These are phyloP conservation scores for Dictyostelium firmibasis DNA, from an alignment of 78 protist genomes.

Conservation along the genomic window DNA sequence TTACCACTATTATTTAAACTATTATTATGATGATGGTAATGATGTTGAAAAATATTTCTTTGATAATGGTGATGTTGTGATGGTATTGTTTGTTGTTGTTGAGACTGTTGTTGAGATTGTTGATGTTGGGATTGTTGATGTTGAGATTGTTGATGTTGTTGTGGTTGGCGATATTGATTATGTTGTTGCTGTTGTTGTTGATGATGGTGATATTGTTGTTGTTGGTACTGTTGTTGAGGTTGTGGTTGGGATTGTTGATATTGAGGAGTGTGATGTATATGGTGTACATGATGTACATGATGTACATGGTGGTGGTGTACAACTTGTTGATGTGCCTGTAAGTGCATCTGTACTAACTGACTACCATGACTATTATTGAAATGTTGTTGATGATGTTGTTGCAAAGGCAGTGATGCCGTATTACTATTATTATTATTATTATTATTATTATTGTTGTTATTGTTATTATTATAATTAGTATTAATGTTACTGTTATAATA, in stretches of 20 bases:
- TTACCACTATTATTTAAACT: slow-evolving; percentile 7
- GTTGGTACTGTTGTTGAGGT: background rate
- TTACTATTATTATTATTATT: background rate
- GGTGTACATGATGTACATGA: background rate
- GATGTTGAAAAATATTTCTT: background rate
- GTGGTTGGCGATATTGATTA: background rate
- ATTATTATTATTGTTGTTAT: background rate
- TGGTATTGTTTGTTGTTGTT: background rate
- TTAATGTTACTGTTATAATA: too few relatives aligned
- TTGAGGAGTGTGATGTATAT: background rate
- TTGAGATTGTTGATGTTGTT: background rate
- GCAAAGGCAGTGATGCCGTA: background rate
- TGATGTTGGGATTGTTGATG: slow-evolving; percentile 13
- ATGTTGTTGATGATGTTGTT: background rate
- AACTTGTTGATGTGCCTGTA: slow-evolving; percentile 6
- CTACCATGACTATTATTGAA: background rate
- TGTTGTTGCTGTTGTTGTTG: background rate
- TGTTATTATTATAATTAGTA: background rate
- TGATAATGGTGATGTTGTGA: background rate
- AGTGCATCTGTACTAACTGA: background rate
- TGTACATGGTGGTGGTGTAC: background rate
- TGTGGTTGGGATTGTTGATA: background rate
- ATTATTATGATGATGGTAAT: slow-evolving; percentile 13
- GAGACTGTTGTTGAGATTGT: background rate
- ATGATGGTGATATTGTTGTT: background rate